Base-by-base conservation (phyloP, 257 asterid species). In the Ophiorrhiza pumila region DNA sequence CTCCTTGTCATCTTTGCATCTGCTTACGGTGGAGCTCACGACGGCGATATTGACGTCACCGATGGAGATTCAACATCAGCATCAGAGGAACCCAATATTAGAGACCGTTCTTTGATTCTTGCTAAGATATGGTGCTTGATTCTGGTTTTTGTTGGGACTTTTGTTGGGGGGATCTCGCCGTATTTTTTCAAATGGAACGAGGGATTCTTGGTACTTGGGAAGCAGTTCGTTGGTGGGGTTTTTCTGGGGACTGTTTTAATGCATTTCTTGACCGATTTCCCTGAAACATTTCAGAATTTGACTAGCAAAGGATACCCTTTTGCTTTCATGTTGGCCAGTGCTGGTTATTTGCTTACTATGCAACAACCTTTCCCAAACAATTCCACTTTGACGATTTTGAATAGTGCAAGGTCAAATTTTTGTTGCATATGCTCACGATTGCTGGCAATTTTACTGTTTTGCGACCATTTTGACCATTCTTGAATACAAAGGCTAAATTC, bases 211-310 rank as follows among this genome's bases (percentile, higher is more conserved):
- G 80, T 89, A 3, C 23, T 87, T 10, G 98, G 98, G 4, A 90
- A 97, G 22, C 98, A 92, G 76, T 92, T 92, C 55, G 98, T 97
- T 5, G 98, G 97, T 69, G 98, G 98, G 62, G 98, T 92, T 39
- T 92, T 90, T 50, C 56, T 90, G 68, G 98, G 95, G 43, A 90
- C 97, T 2, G 89, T 97, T 32, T 32, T 90, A 87, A 92, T 92
- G 97, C 97, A 92, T 86, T 92, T 92, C 75, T 49, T 92, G 81
- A 90, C 96, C 60, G 98, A 92, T 84, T 80, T 97, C 3, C 86
- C 89, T 58, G 94, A 80, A 77, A 89, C 97, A 4, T 90, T 92
- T 71, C 87, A 58, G 57, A 91, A 89, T 2, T 83, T 92, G 90
- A 90, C 89, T 1, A 31, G 50, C 9, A 87, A 81, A 39, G 87